Base-by-base conservation (phyloP, 2,329 filamentous ascomycete species). In the Aspergillus melleus region DNA sequence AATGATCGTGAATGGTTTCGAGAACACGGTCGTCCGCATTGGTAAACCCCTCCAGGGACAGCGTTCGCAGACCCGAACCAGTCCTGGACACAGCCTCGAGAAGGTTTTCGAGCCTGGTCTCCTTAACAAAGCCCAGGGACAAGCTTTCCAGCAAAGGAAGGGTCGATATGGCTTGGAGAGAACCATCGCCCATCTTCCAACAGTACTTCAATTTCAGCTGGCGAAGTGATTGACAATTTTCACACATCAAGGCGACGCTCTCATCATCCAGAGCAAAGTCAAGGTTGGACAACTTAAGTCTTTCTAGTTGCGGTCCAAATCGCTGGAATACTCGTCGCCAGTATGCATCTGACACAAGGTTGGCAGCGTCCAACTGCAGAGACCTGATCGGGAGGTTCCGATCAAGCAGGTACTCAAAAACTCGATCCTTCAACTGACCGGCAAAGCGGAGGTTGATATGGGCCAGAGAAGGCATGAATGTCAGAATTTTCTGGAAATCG, bases 391-490 rank as follows among this genome's bases (percentile, higher is more conserved):
- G 76, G 53, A 86, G 84, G 53, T 90, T 84, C 52, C 91, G 90
- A 57, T 87, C 87, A 20, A 91, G 80, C 69, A 97, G 84, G 73
- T 94, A 96, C 55, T 91, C 86, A 75, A 97, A 84, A 47, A 92
- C 90, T 44, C 83, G 82, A 69, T 97, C 90, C 75, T 96, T 96
- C 81, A 97, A 89, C 71, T 96, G 93, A 53, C 95, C 90, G n/a
- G 89, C 91, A 69, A 93, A 94, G 52, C 90, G 87, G 11, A 96
- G 79, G 64, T 92, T 90, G 58, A 97, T 81, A 49, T 83, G 84
- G 67, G 86, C 86, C 56, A 96, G 79, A 6, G 81, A 82, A 0
- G 90, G 87, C 59, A 90, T 88, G 2, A 87, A 83, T 54, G 92
- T 89, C 63, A 97, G 92, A 47, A 96, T 91, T 64, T 88, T 85